Conservation (phyloP, 1,284 basidiomycete species). For the Chalciporus sp. region DNA sequence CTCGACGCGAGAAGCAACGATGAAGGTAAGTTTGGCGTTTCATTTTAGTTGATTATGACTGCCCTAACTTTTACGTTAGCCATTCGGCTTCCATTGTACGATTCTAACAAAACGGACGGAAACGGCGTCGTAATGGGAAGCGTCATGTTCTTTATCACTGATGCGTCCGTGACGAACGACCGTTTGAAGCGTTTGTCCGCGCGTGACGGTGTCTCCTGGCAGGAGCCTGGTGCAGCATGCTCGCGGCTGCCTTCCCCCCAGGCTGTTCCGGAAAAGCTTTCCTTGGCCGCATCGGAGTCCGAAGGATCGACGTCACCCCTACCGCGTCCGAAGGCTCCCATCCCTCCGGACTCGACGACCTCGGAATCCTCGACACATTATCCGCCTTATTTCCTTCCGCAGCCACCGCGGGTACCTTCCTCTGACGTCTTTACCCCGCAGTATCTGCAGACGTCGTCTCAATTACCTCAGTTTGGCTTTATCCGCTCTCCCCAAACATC, state of each 20-base stretch:
- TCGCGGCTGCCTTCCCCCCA: slow-evolving; percentile 19
- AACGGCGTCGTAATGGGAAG: slow-evolving; percentile 28
- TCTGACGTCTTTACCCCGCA: slow-evolving; percentile 25
- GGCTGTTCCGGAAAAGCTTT: slow-evolving; percentile 26
- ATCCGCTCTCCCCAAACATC: slow-evolving; percentile 25
- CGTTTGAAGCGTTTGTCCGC: slow-evolving; percentile 16
- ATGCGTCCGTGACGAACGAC: slow-evolving; percentile 16
- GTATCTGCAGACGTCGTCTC: slow-evolving; percentile 24
- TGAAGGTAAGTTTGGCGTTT: slow-evolving; percentile 29
- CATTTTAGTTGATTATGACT: slow-evolving; percentile 35
- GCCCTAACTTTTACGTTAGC: slow-evolving; percentile 33
- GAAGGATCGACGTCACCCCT: slow-evolving; percentile 23
- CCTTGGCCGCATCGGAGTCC: slow-evolving; percentile 18
- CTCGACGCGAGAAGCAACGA: slow-evolving; percentile 29
- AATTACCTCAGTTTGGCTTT: slow-evolving; percentile 32
- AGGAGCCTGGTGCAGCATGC: slow-evolving; percentile 13
- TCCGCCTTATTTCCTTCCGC: slow-evolving; percentile 19
- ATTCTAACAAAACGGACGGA: slow-evolving; percentile 33
- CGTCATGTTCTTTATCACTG: slow-evolving; percentile 29
- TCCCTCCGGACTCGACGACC: slow-evolving; percentile 16
- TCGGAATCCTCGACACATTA: slow-evolving; percentile 14
- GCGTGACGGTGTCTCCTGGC: slow-evolving; percentile 23
- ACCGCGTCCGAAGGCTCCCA: slow-evolving; percentile 22
- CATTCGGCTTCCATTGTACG: slow-evolving; percentile 36
- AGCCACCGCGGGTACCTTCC: slow-evolving; percentile 11